Conservation (phyloP, 2,329 filamentous ascomycete species). For the Aureobasidium musti region DNA sequence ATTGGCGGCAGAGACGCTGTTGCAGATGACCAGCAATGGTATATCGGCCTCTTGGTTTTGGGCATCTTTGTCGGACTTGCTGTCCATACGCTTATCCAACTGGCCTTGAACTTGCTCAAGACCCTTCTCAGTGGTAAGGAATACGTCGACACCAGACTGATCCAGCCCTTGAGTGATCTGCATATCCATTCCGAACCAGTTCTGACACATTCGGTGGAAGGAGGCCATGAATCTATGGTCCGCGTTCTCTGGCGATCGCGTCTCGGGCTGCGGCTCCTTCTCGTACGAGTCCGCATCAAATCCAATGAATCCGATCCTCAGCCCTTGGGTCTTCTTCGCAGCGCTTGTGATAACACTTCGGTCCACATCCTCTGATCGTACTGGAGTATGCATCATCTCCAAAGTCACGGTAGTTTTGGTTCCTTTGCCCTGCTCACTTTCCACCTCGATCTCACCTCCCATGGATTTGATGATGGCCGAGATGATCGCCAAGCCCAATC, state of each 20-base stretch:
- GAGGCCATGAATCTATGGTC: constrained; percentile 25
- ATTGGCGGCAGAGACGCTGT: constrained; percentile 20
- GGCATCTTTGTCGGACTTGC: neutral
- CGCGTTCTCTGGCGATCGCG: constrained; percentile 17
- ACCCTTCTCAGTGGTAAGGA: constrained; percentile 27
- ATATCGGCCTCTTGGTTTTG: constrained; percentile 10
- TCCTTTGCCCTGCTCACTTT: constrained; percentile 55
- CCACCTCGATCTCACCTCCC: constrained; percentile 60
- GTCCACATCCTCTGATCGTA: constrained; percentile 12
- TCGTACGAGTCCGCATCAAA: constrained; percentile 22
- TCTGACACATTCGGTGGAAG: constrained; percentile 24
- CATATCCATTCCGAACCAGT: constrained; percentile 29
- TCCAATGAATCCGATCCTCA: constrained; percentile 22
- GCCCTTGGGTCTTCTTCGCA: neutral
- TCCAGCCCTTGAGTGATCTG: constrained; percentile 1
- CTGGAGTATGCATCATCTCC: constrained; percentile 15
- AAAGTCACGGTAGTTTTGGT: constrained; percentile 41
- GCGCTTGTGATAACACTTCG: constrained; percentile 22
- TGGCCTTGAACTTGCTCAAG: constrained; percentile 11
- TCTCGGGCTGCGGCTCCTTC: constrained; percentile 1
- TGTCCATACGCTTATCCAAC: neutral
- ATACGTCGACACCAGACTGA: constrained; percentile 14
- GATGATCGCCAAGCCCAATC: constrained; percentile 67
- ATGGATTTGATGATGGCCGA: constrained; percentile 59
- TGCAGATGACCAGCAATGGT: constrained; percentile 22